These are phyloP conservation scores for Kuraishia floccosa DNA, from an alignment of 805 yeast species.

Conservation along the genomic window DNA sequence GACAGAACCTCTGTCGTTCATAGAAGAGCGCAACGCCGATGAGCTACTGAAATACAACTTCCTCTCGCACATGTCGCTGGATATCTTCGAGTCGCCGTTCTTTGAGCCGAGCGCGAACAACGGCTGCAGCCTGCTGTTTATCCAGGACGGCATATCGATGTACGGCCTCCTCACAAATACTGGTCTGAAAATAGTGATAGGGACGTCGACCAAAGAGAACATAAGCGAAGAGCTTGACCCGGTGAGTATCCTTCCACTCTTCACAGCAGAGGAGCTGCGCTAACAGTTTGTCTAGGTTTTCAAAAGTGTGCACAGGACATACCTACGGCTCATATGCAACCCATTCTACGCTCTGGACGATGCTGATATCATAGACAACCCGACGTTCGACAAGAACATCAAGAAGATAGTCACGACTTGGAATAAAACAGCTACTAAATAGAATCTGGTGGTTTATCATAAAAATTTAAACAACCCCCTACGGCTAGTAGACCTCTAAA, in stretches of 20 bases:
- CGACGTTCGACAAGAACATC: constrained; percentile 15
- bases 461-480: too few relatives aligned
- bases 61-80: constrained; percentile 67
- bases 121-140: constrained; percentile 38
- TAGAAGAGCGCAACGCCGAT: constrained; percentile 23
- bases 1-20: constrained; percentile 7
- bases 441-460: too few relatives aligned
- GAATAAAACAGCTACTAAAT: constrained; percentile 8
- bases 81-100: constrained; percentile 45
- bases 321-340: constrained; percentile 45
- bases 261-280: not conserved
- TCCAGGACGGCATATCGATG: constrained; percentile 56
- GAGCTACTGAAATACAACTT: constrained; percentile 52
- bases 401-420: constrained; percentile 12
- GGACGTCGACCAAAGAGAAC: constrained; percentile 26
- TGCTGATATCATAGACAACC: constrained; percentile 17
- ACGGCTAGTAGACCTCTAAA: constrained; percentile 86
- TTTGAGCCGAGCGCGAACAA: constrained; percentile 26
- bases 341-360: constrained; percentile 39
- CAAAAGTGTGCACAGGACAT: constrained; percentile 37
- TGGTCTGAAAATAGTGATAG: constrained; percentile 56
- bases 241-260: constrained; percentile 3
- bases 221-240: constrained; percentile 9
- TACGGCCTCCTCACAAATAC: constrained; percentile 62
- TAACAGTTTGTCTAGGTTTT: constrained; percentile 16